These are phyloP conservation scores for Microdochium bolleyi DNA, from an alignment of 2,329 filamentous ascomycete genomes.

Conservation along the genomic window DNA sequence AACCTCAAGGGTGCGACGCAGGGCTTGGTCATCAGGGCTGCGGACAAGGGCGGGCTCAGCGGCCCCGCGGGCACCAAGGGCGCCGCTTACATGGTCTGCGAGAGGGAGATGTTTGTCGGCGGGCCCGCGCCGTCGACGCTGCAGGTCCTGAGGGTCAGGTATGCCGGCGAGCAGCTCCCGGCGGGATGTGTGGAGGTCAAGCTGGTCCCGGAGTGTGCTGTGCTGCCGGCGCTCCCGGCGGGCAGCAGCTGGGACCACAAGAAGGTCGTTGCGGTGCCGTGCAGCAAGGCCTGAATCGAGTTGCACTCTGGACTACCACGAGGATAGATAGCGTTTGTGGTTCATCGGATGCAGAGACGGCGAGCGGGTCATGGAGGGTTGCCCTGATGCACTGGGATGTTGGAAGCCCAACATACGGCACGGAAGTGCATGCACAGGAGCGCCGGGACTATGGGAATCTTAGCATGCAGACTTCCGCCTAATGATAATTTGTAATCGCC, in stretches of 20 bases:
- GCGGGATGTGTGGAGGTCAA: not conserved
- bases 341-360: no score
- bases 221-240: not conserved
- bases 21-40: not conserved
- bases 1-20: not conserved
- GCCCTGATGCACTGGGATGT: no score
- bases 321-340: no score
- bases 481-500: no score
- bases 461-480: no score
- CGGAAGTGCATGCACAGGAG: no score
- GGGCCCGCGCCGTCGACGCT: not conserved
- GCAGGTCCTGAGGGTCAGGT: not conserved
- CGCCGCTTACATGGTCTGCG: not conserved
- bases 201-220: conserved; percentile 1
- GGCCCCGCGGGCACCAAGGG: not conserved
- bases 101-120: not conserved
- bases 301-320: no score
- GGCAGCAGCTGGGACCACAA: conserved; percentile 1
- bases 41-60: not conserved
- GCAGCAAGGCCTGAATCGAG: not conserved
- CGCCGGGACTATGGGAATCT: no score
- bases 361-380: no score
- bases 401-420: no score
- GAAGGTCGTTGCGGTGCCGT: not conserved
- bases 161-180: not conserved